Conservation (phyloP, 495 filamentous ascomycete genomes). For the Apodospora peruviana region DNA sequence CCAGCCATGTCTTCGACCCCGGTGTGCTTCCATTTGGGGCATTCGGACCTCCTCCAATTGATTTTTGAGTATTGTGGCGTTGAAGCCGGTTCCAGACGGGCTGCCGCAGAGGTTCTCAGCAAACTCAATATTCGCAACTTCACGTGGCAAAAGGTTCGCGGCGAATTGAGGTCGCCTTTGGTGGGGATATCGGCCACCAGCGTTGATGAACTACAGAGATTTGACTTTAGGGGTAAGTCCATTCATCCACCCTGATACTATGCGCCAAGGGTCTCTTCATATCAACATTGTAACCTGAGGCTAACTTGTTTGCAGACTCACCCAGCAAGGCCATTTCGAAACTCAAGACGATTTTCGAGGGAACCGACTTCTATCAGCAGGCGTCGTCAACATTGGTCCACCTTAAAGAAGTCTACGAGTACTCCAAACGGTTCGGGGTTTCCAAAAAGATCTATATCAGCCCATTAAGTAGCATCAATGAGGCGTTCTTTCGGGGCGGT, state of each 20-base stretch:
- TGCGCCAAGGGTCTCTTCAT: too few species aligned
- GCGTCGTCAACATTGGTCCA: slow-evolving; percentile 71
- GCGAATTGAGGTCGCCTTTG: slow-evolving; percentile 71
- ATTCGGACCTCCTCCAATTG: slow-evolving; percentile 74
- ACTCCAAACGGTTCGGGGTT: slow-evolving; percentile 68
- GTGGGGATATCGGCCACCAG: slow-evolving; percentile 84
- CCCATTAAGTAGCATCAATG: slow-evolving; percentile 83
- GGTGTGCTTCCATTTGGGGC: slow-evolving; percentile 91
- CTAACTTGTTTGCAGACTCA: slow-evolving; percentile 43
- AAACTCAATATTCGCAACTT: slow-evolving; percentile 79
- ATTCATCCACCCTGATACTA: neutral
- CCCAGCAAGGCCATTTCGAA: slow-evolving; percentile 67
- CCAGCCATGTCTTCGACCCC: slow-evolving; percentile 61
- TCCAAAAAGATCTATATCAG: slow-evolving; percentile 75
- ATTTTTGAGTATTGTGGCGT: slow-evolving; percentile 88
- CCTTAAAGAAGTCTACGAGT: slow-evolving; percentile 67
- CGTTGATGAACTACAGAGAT: slow-evolving; percentile 81
- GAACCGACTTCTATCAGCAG: slow-evolving; percentile 59
- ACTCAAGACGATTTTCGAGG: slow-evolving; percentile 68
- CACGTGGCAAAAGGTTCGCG: slow-evolving; percentile 79
- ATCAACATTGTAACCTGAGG: neutral
- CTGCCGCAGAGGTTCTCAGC: slow-evolving; percentile 78
- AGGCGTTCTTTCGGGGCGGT: slow-evolving; percentile 84
- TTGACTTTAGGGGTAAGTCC: slow-evolving; percentile 75
- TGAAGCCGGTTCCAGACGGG: slow-evolving; percentile 56